Base-by-base conservation (phyloP, 208 protist species). In the Tritrichomonas foetus region DNA sequence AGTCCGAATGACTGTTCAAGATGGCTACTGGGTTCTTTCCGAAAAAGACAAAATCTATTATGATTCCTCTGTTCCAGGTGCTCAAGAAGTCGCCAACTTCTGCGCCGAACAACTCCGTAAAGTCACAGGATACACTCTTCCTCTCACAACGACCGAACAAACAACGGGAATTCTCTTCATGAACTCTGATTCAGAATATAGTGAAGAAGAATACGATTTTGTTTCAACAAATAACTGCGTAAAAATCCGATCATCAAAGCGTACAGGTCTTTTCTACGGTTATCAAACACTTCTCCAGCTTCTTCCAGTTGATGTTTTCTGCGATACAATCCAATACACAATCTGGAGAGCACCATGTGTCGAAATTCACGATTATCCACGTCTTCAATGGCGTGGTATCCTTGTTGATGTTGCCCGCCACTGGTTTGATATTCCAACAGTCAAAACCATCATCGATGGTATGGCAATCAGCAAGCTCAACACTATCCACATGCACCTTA, bases 401-500 rank as follows among this genome's bases (percentile, higher is more conserved):
- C 33, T 94, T 30, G 36, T 94, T 27, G 93, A 94, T 84, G 61
- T 66, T 66, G n/a, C 93, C 39, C 93, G 93, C 16, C 74, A 84
- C 57, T 94, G 72, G 5, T 44, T 47, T 64, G 8, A 25, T 36
- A 66, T 39, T 1, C 25, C 53, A 53, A 36, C 41, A 5, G 47
- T 94, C 3, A n/a, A 72, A 49, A 57, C 33, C 11, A 25, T 72
- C 8, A n/a, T 94, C 36, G 93, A 94, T 47, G 27, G 20, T 5
- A 78, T 94, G 11, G 0, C n/a, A 0, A 22, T 30, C 57, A 39
- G 27, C 30, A 89, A 78, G 57, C 33, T 94, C 30, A 94, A 75
- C 22, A n/a, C 11, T 27, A 61, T 94, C 30, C 93, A 94, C 61
- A 44, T 57, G 49, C 93, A 94, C 74, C 49, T 94, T 61, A 39